Conservation (phyloP, 2,329 filamentous ascomycete species). For the Colletotrichum lini region DNA sequence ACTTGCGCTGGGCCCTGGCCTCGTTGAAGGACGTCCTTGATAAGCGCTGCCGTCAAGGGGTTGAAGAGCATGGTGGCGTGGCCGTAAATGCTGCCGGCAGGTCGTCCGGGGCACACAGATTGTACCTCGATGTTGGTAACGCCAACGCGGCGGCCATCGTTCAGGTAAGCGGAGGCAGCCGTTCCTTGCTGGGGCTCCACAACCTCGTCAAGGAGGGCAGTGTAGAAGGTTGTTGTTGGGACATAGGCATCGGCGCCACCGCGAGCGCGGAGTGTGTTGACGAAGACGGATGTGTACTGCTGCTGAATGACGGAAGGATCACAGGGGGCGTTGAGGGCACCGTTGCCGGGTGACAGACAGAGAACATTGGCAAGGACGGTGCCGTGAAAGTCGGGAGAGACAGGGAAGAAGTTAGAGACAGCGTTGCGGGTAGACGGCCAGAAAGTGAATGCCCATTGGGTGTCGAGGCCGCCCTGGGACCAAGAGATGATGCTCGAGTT, state of each 20-base stretch:
- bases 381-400: conserved; percentile 65
- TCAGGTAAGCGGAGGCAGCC: conserved; percentile 61
- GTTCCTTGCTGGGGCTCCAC: conserved; percentile 64
- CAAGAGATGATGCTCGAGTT: conserved; percentile 64
- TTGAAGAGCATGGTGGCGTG: conserved; percentile 65
- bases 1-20: conserved; percentile 17
- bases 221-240: conserved; percentile 68
- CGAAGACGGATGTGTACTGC: conserved; percentile 58
- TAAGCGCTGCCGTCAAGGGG: conserved; percentile 53
- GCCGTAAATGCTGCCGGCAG: conserved; percentile 61
- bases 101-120: conserved; percentile 54
- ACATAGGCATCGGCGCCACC: conserved; percentile 68
- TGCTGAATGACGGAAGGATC: conserved; percentile 63
- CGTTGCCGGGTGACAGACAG: conserved; percentile 23
- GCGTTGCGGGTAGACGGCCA: conserved; percentile 64
- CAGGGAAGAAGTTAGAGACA: conserved; percentile 65
- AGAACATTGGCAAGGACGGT: conserved; percentile 43
- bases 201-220: conserved; percentile 63
- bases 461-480: conserved; percentile 68
- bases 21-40: conserved; percentile 49
- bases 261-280: conserved; percentile 57
- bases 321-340: conserved; percentile 36
- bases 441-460: conserved; percentile 72
- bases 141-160: conserved; percentile 58
- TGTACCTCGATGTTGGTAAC: conserved; percentile 67